Evolutionary conservation across 768 basidiomycete genomes (phyloP).

Genomic region (Phallus indusiatus): DNA sequence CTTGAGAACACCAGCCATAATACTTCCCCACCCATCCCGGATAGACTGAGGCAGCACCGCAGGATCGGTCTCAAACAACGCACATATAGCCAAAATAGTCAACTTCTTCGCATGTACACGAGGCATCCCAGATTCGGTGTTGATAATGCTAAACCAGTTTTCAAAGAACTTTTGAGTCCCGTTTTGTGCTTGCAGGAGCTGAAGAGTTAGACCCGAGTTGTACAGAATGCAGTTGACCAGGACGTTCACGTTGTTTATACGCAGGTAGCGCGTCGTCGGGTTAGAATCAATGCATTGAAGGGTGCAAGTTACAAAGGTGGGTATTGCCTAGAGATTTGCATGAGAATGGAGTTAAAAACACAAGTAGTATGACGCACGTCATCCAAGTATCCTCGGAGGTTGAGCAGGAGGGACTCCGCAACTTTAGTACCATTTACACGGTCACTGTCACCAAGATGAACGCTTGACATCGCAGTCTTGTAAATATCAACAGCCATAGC

Average conservation of each 20-base stretch:
- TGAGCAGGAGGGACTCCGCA: slow-evolving; percentile 73
- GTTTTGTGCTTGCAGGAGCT: slow-evolving; percentile 62
- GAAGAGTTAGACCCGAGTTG: slow-evolving; percentile 70
- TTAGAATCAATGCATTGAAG: slow-evolving; percentile 44
- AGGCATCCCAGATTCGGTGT: slow-evolving; percentile 43
- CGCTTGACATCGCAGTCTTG: slow-evolving; percentile 56
- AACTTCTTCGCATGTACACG: slow-evolving; percentile 90
- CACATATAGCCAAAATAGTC: slow-evolving; percentile 64
- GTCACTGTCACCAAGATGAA: slow-evolving; percentile 75
- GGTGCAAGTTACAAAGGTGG: slow-evolving; percentile 53
- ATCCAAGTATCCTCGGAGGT: slow-evolving; percentile 67
- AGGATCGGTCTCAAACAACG: slow-evolving; percentile 63
- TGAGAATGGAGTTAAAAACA: slow-evolving; percentile 1
- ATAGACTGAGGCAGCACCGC: slow-evolving; percentile 46
- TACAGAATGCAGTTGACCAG: slow-evolving; percentile 77
- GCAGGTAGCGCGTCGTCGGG: slow-evolving; percentile 53
- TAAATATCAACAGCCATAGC: slow-evolving; percentile 81
- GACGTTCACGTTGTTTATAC: slow-evolving; percentile 73
- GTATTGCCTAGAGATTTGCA: slow-evolving; percentile 41
- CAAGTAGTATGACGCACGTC: slow-evolving; percentile 41
- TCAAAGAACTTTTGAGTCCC: slow-evolving; percentile 71
- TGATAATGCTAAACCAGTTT: slow-evolving; percentile 73
- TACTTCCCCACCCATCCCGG: slow-evolving; percentile 65
- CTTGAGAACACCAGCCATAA: slow-evolving; percentile 59
- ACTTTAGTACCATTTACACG: slow-evolving; percentile 78